Base-by-base conservation (phyloP, 1,284 basidiomycete species). In the Veloboletus limbatus region DNA sequence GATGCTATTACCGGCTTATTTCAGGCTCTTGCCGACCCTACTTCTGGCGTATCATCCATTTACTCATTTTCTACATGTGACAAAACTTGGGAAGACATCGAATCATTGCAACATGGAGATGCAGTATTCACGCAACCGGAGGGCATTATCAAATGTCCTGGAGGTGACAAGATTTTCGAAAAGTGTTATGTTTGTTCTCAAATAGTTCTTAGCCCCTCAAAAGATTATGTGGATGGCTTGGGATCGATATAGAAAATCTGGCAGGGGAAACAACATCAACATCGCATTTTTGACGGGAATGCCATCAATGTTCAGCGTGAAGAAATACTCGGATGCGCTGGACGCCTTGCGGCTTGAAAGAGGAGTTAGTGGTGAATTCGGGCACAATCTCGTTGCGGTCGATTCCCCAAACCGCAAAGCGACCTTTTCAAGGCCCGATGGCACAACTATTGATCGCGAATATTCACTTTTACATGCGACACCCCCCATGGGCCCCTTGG, bases 221-320 rank as follows among this genome's bases (percentile, higher is more conserved):
- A 95, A 95, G 70, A 88, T 95, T 54, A 90, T 92, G 82, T 96
- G 92, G 88, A 93, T 94, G 89, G 88, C 92, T 38, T 88, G 85
- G 85, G 88, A 91, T 60, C 73, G 81, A 39, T 91, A 77, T 60
- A 72, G 74, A 44, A 74, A 67, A 56, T 85, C 84, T 3, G 69
- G 72, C 5, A 77, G 85, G n/a, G 64, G 70, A 6, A 71, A 76
- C 45, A 74, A 80, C 43, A 76, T 88, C 58, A 76, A 82, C 48
- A 70, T 92, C 51, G 81, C 90, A 51, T 98, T 97, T 67, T 87
- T 88, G 60, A 94, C 88, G n/a, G 96, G 94, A 48, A 88, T 87
- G 77, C 90, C 91, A n/a, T 78, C 86, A 40, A 98, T 99, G 92
- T 98, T 99, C 69, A 81, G 75, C 54, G 85, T 88, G 45, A 85